Base-by-base conservation (phyloP, 176 grass and related monocot genomes). In the Saccharum spontaneum region DNA sequence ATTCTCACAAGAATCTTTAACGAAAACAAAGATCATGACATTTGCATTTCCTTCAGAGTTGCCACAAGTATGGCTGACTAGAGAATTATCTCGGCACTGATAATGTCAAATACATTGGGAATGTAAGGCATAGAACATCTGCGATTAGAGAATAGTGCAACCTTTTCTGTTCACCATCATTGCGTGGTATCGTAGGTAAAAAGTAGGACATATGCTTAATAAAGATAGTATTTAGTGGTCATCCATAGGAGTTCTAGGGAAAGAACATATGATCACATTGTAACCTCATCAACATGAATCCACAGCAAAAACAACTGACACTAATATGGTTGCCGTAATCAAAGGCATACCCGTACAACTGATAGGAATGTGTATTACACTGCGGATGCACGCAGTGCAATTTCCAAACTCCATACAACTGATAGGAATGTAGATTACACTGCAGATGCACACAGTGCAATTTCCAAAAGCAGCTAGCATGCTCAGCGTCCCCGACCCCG, bases 401-500 rank as follows among this genome's bases (percentile, higher is more conserved):
- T 64, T 92, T 86, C 83, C 83, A 91, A 87, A 87, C 13, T 84
- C 64, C 30, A 0, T 84, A 84, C 75, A 79, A 48, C 54, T 63
- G 55, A 75, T 72, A 90, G 30, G 3, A 81, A 44, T 61, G 36
- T 69, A 79, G 77, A 79, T 86, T 81, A 87, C 90, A 90, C 66
- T 67, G 81, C 88, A 82, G 28, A 78, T 36, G 36, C 33, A 30
- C 6, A 62, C 79, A 70, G 30, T 78, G 87, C 46, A 82, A 87
- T 64, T 92, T 86, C 83, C 83, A 91, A 87, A 87, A 16, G 46
- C 39, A 64, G 6, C 50, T 0, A 76, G 73, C 73, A 30, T 60
- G 79, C 68, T 89, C 82, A 89, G 72, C 86, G 86, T 40, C 92
- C 88, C 50, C 92, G 83, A 45, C 88, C 89, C 73, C 92, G 88